Conservation (phyloP, 345 rosid genomes). For the thale cress (Arabidopsis thaliana) region DNA sequence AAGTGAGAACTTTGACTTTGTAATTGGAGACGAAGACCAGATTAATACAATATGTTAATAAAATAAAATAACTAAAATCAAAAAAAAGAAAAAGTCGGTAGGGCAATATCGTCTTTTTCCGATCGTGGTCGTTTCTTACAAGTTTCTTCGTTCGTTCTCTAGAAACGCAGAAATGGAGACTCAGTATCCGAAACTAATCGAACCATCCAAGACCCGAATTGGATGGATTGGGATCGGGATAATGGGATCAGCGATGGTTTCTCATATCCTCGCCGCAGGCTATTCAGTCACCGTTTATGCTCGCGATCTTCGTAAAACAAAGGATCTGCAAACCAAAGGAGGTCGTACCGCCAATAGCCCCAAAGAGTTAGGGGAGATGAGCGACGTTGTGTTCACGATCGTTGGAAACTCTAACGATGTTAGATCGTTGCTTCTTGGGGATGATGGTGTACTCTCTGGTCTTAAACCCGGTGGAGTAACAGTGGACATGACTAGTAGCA, state of each 20-base stretch:
- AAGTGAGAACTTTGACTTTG: conserved; percentile 12
- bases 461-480: conserved; percentile 64
- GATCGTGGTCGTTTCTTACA: neutral
- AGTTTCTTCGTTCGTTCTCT: conserved; percentile 1
- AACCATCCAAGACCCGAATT: conserved; percentile 58
- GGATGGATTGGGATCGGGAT: conserved; percentile 93
- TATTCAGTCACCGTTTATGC: conserved; percentile 68
- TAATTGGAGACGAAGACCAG: neutral
- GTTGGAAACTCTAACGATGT: conserved; percentile 82
- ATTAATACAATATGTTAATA: neutral
- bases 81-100: neutral
- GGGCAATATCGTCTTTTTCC: neutral
- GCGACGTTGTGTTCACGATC: conserved; percentile 80
- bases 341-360: conserved; percentile 59
- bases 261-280: conserved; percentile 75
- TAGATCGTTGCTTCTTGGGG: conserved; percentile 61
- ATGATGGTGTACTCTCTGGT: conserved; percentile 59
- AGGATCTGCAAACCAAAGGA: conserved; percentile 62
- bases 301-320: conserved; percentile 65
- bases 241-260: conserved; percentile 89
- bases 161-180: conserved; percentile 52
- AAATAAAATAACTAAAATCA: conserved; percentile 5
- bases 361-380: conserved; percentile 49
- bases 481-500: conserved; percentile 75
- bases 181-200: conserved; percentile 60